Evolutionary conservation across 2,329 filamentous ascomycete genomes (phyloP), one percentile per base, ranked within the genome.

Genomic region (Elsinoe arachidis): DNA sequence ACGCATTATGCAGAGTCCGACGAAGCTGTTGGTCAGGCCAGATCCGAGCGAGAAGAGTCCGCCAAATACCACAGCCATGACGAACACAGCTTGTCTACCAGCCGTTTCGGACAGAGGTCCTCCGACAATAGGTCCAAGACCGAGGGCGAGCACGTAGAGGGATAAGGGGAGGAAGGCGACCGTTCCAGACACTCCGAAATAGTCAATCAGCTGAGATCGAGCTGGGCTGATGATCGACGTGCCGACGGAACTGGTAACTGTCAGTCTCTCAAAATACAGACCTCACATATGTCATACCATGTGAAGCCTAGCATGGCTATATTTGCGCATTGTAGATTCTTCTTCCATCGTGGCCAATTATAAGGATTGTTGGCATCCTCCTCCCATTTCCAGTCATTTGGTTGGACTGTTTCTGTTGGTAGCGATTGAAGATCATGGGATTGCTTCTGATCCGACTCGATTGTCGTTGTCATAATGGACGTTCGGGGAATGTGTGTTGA

Each of bases 71-170:
- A 88, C 77, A 49, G 81, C 83, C 68, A 87, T 84, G 62, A 88
- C 69, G 58, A 84, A 84, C 68, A 90, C 88, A 19, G 86, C 68
- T 33, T 81, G 76, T 30, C 87, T 80, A 37, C 88, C 88, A 63
- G 78, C 81, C 38, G 87, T 74, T 72, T 92, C 88, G 1, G 83
- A 87, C 4, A 90, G 72, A 0, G 87, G 87, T 1, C 86, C 87
- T 76, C 84, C 88, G 19, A 90, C 74, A 0, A 82, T 80, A 1
- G 87, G 87, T 0, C 86, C 87, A 57, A 86, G 81, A 1, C 84
- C 87, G 46, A 89, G 85, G 0, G 71, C 71, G 2, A 85, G 68
- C 5, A 82, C 77, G 66, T 83, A 87, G 4, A 84, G 66, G 0
- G 83, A 78, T 0, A 86, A 65, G 0, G 80, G 78, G 0, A 86